Evolutionary conservation across 352 stramenopile species (phyloP), one percentile per base, ranked within the genome.

Genomic region (Phytophthora colocasiae): DNA sequence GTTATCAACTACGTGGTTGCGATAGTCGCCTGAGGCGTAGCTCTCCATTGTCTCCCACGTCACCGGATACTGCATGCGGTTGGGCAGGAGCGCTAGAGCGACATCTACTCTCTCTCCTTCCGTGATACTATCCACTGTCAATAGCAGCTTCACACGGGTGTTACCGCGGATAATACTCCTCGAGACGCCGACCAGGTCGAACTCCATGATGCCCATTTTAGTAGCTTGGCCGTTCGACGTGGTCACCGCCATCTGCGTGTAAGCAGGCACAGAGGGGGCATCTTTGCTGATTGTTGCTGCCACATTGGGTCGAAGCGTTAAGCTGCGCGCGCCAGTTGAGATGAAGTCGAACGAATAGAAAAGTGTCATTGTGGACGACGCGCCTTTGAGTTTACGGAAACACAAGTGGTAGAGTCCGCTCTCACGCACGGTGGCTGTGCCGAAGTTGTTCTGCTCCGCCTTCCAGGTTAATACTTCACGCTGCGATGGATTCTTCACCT

Each of bases 331-430:
- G 34, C 73, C 85, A 5, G 80, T 88, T 15, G 80, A 89, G 71
- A 93, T 87, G 43, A 93, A 90, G 70, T 93, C 85, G 52, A 93
- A 93, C 31, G 83, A 87, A 69, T 95, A 92, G 64, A 90, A 92
- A 48, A 93, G 80, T 14, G 63, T 77, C 50, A 92, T 60, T 4
- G 70, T 78, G 43, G 69, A 71, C 32, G 80, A 92, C 44, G 82
- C 69, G 51, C 83, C 83, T 27, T 74, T 75, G 32, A 80, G 75
- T 59, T 91, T 92, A 22, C 56, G 68, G 63, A 93, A 93, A 72
- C 87, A 95, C 66, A 95, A 49, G 44, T 89, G 70, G 64, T 93
- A 95, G 27, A 95, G 70, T 6, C 87, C 87, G 26, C 79, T 91
- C 63, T 95, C 87, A 15, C 85, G 87, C 48, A 91, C 82, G 9